Evolutionary conservation across 495 filamentous ascomycete genomes (phyloP), one percentile per base, ranked within the genome.

Genomic region (Penicillium ochrochloron): DNA sequence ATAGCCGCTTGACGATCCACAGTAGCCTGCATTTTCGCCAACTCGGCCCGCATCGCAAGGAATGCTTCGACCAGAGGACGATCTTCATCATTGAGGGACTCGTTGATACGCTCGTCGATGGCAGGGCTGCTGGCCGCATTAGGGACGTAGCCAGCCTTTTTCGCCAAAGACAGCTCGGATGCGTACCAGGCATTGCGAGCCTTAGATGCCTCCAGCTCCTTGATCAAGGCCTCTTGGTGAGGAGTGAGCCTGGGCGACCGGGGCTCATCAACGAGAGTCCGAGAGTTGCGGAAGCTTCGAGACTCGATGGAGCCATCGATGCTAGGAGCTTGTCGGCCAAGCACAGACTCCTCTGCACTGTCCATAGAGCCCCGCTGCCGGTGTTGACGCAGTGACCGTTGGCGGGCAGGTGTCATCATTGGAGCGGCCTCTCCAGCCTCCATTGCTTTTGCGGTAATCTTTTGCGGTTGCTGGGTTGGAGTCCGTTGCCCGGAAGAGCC

Each of bases 131-230:
- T 84, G 14, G 91, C 88, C 1, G 89, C 74, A 67, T 87, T 92
- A 15, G 91, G 87, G 10, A 85, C 82, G 71, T 97, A 98, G 9
- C 95, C 95, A 11, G 90, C 88, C 75, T 96, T 94, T 52, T 89
- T 86, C 4, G 95, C 95, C 60, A 98, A 76, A 17, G 95, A 92
- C 33, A 99, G 79, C 75, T 99, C 95, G 2, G 94, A 97, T 8
- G 93, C 93, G 76, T 95, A 97, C 95, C 95, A 99, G 1, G 94
- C 93, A 74, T 97, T 98, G 27, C 90, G 88, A 66, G 88, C 92
- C 71, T 90, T 92, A 11, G 88, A 81, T 5, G 86, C 78, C 70
- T 98, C 93, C 6, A 99, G 83, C 65, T 98, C 96, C 70, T 92
- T 90, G 25, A 91, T 78, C 48, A 95, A 70, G 0, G 82, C 77